Conservation (phyloP, 1,139 yeast genomes). For the Taphrina confusa region DNA sequence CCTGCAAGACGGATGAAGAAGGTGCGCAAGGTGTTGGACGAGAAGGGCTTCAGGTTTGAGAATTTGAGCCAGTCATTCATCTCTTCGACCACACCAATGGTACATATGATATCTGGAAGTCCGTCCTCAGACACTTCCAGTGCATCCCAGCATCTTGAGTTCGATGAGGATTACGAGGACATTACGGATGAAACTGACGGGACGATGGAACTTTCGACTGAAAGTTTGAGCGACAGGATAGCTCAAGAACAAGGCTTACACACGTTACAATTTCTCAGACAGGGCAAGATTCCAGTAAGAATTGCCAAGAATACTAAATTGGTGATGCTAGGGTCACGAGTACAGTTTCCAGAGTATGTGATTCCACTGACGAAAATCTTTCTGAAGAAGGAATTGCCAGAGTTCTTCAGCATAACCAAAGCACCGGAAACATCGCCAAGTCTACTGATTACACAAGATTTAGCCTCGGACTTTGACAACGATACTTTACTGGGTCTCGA, state of each 20-base stretch:
- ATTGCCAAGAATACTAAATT: constrained; percentile 2
- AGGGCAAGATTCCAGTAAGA: constrained; percentile 22
- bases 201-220: constrained; percentile 3
- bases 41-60: constrained; percentile 20
- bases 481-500: constrained; percentile 16
- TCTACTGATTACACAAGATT: constrained; percentile 2
- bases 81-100: constrained; percentile 4
- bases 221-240: constrained; percentile 6
- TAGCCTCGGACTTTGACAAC: constrained; percentile 2
- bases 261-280: constrained; percentile 22
- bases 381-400: constrained; percentile 2
- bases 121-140: neutral
- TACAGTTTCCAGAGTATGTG: neutral
- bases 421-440: constrained; percentile 27
- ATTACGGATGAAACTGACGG: neutral
- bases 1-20: constrained; percentile 48
- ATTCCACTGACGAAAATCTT: constrained; percentile 13
- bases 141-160: neutral
- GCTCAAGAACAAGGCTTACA: constrained; percentile 8
- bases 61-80: constrained; percentile 13
- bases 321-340: constrained; percentile 21
- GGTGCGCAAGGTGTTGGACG: constrained; percentile 28
- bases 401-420: constrained; percentile 22
- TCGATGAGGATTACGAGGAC: neutral
- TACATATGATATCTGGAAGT: neutral